phyloP scores from a whole-genome alignment of 352 stramenopile species.

The Pythium brachiatum region DNA sequence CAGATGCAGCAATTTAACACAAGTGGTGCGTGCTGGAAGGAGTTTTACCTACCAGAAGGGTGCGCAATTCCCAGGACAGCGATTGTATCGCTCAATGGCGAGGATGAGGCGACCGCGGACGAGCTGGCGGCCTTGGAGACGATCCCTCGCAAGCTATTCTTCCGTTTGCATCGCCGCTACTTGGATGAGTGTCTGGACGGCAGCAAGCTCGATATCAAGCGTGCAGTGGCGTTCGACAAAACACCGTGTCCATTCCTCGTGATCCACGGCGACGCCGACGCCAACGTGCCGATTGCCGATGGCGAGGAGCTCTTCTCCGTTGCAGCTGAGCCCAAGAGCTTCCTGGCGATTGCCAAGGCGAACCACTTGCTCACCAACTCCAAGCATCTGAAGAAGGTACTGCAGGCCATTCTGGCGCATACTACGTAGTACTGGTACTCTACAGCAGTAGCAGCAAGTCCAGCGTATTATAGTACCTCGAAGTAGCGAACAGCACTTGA shows the following conservation, averaged over 20 bases:
- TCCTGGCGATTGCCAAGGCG: constrained; percentile 49
- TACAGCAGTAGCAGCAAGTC: no score
- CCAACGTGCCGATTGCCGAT: constrained; percentile 51
- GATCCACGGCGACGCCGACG: constrained; percentile 64
- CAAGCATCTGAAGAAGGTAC: constrained; percentile 68
- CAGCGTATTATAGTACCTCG: no score
- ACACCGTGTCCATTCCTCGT: constrained; percentile 45
- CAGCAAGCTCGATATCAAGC: constrained; percentile 42
- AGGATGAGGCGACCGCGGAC: constrained; percentile 18
- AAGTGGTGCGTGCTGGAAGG: constrained; percentile 58
- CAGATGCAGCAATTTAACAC: constrained; percentile 43
- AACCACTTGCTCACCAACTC: constrained; percentile 79
- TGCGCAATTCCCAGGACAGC: constrained; percentile 38
- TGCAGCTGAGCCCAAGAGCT: constrained; percentile 55
- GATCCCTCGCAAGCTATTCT: constrained; percentile 45
- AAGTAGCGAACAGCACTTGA: no score
- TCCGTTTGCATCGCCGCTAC: constrained; percentile 49
- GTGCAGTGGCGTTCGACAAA: constrained; percentile 21
- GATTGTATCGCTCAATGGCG: constrained; percentile 43
- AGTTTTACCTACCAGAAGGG: constrained; percentile 59
- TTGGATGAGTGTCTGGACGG: constrained; percentile 44
- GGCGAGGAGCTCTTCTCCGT: constrained; percentile 54
- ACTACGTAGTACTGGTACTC: not conserved
- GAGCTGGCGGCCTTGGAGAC: constrained; percentile 14
- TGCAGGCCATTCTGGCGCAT: constrained; percentile 43